A percentile compares a stretch with the other conserved stretches of the same genome.
Evolutionary conservation across 192 early-diverging fungal genomes (phyloP).

Genomic region (Umbelopsis sp.): DNA sequence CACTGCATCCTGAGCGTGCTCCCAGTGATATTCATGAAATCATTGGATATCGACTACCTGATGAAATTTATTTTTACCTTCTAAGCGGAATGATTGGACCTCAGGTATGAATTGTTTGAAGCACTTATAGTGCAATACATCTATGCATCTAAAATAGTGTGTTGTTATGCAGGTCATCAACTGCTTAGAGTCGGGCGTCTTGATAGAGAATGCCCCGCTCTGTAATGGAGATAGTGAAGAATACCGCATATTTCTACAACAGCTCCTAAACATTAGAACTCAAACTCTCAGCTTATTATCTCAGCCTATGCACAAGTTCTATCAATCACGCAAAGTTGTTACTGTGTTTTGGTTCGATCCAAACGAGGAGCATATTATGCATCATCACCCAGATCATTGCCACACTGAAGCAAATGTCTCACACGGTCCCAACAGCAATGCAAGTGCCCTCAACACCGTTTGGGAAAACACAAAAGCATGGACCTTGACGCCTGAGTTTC

Average conservation of each 20-base stretch:
- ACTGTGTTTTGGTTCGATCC: slow-evolving; percentile 63
- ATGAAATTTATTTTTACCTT: slow-evolving; percentile 69
- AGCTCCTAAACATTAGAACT: slow-evolving; percentile 61
- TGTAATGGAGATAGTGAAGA: slow-evolving; percentile 83
- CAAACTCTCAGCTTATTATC: slow-evolving; percentile 61
- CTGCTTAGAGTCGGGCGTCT: slow-evolving; percentile 63
- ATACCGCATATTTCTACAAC: slow-evolving; percentile 66
- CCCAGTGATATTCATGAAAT: slow-evolving; percentile 83
- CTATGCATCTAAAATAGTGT: no score
- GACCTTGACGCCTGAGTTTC: slow-evolving; percentile 25
- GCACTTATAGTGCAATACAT: not conserved
- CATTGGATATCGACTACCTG: slow-evolving; percentile 78
- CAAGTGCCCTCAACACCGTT: slow-evolving; percentile 43
- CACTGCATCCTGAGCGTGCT: slow-evolving; percentile 62
- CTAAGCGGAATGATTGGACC: slow-evolving; percentile 67
- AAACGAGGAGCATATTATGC: slow-evolving; percentile 60
- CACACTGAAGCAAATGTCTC: slow-evolving; percentile 22
- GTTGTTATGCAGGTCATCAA: slow-evolving; percentile 53
- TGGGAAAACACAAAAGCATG: slow-evolving; percentile 42
- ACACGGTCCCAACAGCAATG: slow-evolving; percentile 30
- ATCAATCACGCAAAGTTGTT: slow-evolving; percentile 66
- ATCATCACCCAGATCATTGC: slow-evolving; percentile 50
- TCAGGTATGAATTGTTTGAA: slow-evolving; percentile 30
- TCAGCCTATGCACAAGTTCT: slow-evolving; percentile 64
- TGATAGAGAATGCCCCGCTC: slow-evolving; percentile 71